These are phyloP conservation scores for Tolypocladium album DNA, from an alignment of 2,329 filamentous ascomycete species.

Conservation along the genomic window DNA sequence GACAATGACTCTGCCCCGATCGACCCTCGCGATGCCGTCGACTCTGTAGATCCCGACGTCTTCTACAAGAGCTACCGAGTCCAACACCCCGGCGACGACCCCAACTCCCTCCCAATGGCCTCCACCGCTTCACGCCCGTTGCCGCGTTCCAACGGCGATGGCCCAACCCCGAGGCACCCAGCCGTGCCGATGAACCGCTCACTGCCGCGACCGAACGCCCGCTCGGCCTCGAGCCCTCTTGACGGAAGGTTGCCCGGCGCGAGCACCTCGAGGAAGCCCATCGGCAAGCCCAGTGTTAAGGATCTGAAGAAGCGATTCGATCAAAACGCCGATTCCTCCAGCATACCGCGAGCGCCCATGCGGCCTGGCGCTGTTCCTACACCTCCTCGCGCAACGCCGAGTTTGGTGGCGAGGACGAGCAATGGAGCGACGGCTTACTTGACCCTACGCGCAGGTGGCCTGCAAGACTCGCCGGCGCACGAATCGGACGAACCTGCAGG, in stretches of 20 bases:
- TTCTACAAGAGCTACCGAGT: constrained; percentile 42
- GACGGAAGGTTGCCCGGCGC: constrained; percentile 27
- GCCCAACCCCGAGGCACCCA: constrained; percentile 36
- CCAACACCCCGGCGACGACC: constrained; percentile 22
- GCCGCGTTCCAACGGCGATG: constrained; percentile 39
- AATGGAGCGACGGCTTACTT: constrained; percentile 29
- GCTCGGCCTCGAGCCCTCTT: constrained; percentile 47
- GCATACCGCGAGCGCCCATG: constrained; percentile 23
- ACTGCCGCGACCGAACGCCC: constrained; percentile 29
- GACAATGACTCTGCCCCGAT: constrained; percentile 6
- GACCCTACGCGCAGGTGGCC: constrained; percentile 19
- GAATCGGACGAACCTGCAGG: constrained; percentile 9
- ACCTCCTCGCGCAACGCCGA: constrained; percentile 21
- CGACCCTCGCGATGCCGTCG: constrained; percentile 24
- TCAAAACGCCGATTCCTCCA: constrained; percentile 35
- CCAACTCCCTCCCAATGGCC: constrained; percentile 24
- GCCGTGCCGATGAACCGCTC: constrained; percentile 27
- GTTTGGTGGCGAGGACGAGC: constrained; percentile 18
- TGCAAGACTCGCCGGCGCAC: constrained; percentile 5
- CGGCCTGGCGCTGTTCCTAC: constrained; percentile 14
- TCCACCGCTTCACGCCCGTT: constrained; percentile 29
- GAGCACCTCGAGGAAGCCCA: constrained; percentile 19
- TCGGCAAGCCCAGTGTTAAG: constrained; percentile 58
- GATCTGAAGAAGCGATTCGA: constrained; percentile 75
- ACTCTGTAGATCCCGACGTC: constrained; percentile 39